Base-by-base conservation (phyloP, 352 stramenopile species). In the Phytophthora tentaculata region DNA sequence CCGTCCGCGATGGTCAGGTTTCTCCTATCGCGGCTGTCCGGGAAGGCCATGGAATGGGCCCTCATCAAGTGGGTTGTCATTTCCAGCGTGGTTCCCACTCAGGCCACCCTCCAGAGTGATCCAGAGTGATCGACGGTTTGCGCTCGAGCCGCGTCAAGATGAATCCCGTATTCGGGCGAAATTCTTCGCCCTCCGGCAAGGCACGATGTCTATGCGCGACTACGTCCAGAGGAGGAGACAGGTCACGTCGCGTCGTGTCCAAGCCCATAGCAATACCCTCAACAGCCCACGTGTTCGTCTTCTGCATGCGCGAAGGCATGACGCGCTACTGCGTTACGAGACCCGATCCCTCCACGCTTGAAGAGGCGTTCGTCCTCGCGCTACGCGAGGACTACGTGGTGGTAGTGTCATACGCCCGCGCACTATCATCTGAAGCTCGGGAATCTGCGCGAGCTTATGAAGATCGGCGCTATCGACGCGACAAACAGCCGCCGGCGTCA, bases 221-320 rank as follows among this genome's bases (percentile, higher is more conserved):
- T n/a, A n/a, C n/a, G n/a, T n/a, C n/a, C n/a, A n/a, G n/a, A n/a
- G n/a, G n/a, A 48, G n/a, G n/a, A 22, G 41, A 14, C 41, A 48
- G 6, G 41, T 19, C 41, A 22, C 41, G 6, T 48, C n/a, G 41
- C 41, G 13, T 48, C 29, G 41, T 22, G 5, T 7, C 16, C 7
- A 48, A n/a, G 6, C 29, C 29, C 4, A 63, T 50, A 17, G 53
- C 64, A 44, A 57, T 61, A 45, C 41, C 53, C 0, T 64, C 57
- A 7, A 6, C 7, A 48, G 61, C 66, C 13, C 45, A 64, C 24
- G 53, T 71, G n/a, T 75, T 75, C 29, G 43, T 71, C 1, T 54
- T 61, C 29, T 24, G 47, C 20, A 56, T 69, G 56, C 47, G 45
- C 1, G 67, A 67, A 49, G n/a, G n/a, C n/a, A n/a, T n/a, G n/a